A percentile compares a stretch with the other conserved stretches of the same genome.
phyloP scores from a whole-genome alignment of 768 basidiomycete genomes.

The Lactifluus rugatus region DNA sequence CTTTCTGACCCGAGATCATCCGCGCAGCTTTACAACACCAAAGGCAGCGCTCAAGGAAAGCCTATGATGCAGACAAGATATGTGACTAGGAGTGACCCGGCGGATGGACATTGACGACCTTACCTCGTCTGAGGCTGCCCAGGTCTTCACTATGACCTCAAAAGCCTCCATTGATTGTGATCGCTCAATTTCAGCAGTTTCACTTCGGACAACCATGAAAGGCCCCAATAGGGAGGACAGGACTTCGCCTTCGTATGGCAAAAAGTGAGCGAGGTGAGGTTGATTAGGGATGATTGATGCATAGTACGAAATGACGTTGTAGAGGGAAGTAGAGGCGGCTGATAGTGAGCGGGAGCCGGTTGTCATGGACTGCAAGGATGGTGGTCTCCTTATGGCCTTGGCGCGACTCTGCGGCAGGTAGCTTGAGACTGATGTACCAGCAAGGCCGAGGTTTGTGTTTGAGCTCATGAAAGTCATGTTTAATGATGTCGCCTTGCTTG shows the following conservation, averaged over 20 bases:
- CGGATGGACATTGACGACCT: background rate
- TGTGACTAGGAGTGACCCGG: background rate
- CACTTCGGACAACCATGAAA: constrained; percentile 35
- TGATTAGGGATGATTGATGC: constrained; percentile 24
- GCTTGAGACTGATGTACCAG: constrained; percentile 20
- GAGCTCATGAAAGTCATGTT: constrained; percentile 32
- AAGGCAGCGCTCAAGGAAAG: constrained; percentile 47
- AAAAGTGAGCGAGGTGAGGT: constrained; percentile 23
- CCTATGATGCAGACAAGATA: constrained; percentile 20
- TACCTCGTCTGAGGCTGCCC: constrained; percentile 51
- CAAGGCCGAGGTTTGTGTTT: constrained; percentile 25
- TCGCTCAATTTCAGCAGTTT: constrained; percentile 41
- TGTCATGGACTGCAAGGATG: constrained; percentile 32
- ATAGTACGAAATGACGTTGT: constrained; percentile 35
- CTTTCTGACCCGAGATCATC: constrained; percentile 26
- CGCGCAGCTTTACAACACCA: constrained; percentile 65
- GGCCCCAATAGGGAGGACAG: constrained; percentile 49
- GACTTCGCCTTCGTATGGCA: constrained; percentile 52
- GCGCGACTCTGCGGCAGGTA: background rate
- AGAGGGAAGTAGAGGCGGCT: constrained; percentile 31
- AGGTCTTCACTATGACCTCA: constrained; percentile 46
- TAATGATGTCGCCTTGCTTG: constrained; percentile 10
- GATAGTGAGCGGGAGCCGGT: constrained; percentile 25
- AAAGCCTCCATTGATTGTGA: constrained; percentile 51
- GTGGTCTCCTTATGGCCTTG: constrained; percentile 34